These are phyloP conservation scores for Excoecaria cochinchinensis DNA, from an alignment of 345 rosid species.

Conservation along the genomic window DNA sequence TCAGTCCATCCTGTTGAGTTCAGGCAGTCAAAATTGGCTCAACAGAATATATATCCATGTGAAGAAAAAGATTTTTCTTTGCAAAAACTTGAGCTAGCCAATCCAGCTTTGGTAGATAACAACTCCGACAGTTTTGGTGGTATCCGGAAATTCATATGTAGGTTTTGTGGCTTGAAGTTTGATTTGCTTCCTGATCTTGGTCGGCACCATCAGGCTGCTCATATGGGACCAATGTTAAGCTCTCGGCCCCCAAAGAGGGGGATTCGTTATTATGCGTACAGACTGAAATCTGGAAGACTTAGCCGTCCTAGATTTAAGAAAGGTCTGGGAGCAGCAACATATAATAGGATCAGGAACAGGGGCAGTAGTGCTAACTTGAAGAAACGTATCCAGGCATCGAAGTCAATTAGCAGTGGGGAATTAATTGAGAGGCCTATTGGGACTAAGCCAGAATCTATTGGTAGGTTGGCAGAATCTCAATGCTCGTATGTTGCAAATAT, in stretches of 20 bases:
- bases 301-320: constrained; percentile 86
- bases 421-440: constrained; percentile 37
- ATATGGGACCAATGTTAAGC: constrained; percentile 66
- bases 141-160: constrained; percentile 63
- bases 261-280: constrained; percentile 62
- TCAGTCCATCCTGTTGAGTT: constrained; percentile 65
- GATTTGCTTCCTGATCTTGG: constrained; percentile 97
- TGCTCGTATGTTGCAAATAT: constrained; percentile 68
- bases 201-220: constrained; percentile 99
- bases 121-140: constrained; percentile 46
- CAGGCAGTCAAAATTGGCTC: constrained; percentile 42
- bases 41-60: constrained; percentile 25
- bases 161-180: constrained; percentile 87
- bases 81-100: constrained; percentile 39
- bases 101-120: constrained; percentile 39
- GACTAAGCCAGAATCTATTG: constrained; percentile 39
- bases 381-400: constrained; percentile 72
- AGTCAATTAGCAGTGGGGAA: constrained; percentile 40
- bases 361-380: constrained; percentile 59
- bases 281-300: constrained; percentile 87
- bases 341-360: constrained; percentile 69
- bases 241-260: constrained; percentile 72
- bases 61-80: constrained; percentile 33
- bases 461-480: constrained; percentile 57
- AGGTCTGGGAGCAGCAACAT: constrained; percentile 73